Conservation (phyloP, 2,329 filamentous ascomycete species). For the Aphanocladium album region DNA sequence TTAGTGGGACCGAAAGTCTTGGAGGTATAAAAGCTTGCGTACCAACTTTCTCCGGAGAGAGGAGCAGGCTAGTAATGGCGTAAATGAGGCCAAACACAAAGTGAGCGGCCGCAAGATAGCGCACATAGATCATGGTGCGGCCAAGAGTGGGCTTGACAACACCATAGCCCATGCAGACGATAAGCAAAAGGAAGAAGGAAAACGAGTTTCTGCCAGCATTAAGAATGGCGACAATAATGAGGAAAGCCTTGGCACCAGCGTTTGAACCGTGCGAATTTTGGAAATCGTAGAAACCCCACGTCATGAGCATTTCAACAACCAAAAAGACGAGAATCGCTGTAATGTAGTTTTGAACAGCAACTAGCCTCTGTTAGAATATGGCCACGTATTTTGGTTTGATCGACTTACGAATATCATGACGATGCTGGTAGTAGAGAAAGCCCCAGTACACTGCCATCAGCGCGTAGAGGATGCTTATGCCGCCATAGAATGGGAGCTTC, state of each 20-base stretch:
- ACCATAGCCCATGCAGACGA: constrained; percentile 99
- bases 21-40: constrained; percentile 22
- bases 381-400: no score
- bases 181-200: constrained; percentile 94
- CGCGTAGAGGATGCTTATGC: constrained; percentile 88
- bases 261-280: constrained; percentile 82
- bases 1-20: constrained; percentile 18
- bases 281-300: constrained; percentile 97
- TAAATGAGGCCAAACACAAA: constrained; percentile 95
- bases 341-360: constrained; percentile 98
- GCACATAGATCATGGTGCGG: constrained; percentile 89
- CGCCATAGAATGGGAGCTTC: constrained; percentile 95
- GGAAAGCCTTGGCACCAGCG: constrained; percentile 73
- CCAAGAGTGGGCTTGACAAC: constrained; percentile 93
- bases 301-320: constrained; percentile 94
- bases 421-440: constrained; percentile 91
- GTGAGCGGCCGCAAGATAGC: constrained; percentile 84
- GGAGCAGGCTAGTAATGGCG: constrained; percentile 79
- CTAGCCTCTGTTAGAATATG: constrained; percentile 39
- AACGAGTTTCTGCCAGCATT: constrained; percentile 96
- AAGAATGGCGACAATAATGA: constrained; percentile 86
- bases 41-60: constrained; percentile 81
- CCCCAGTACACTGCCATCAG: constrained; percentile 81
- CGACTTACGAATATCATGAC: constrained; percentile 77
- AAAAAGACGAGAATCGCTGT: constrained; percentile 94